Percentiles rank a stretch among this genome's conserved stretches.
These are phyloP conservation scores for Colletotrichum tropicicola DNA, from an alignment of 2,329 filamentous ascomycete species.

Conservation along the genomic window DNA sequence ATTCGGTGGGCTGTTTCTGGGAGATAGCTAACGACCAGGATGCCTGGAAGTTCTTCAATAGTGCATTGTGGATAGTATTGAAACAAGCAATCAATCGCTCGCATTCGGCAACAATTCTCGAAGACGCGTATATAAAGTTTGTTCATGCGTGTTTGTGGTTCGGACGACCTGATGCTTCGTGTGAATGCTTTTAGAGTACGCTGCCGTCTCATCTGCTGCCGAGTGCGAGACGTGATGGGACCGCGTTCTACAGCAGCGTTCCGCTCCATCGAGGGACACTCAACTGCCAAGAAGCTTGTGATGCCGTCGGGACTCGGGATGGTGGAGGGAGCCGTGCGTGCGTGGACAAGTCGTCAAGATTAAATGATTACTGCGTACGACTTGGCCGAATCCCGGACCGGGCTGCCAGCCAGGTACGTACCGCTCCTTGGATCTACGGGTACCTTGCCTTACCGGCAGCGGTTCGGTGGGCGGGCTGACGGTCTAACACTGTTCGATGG, in stretches of 20 bases:
- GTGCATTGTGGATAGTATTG: slow-evolving; percentile 10
- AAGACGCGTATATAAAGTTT: not conserved
- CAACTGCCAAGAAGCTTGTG: slow-evolving; percentile 26
- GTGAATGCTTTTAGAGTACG: too few relatives aligned
- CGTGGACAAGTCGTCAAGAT: not conserved
- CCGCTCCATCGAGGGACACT: not conserved
- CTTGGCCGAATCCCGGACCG: slow-evolving; percentile 4
- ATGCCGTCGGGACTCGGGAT: slow-evolving; percentile 3
- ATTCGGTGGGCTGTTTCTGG: slow-evolving; percentile 1
- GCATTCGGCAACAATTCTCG: slow-evolving; percentile 1
- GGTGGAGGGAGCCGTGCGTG: too few relatives aligned
- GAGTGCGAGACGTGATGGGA: too few relatives aligned
- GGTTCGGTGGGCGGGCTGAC: too few relatives aligned
- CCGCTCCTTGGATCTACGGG: not conserved
- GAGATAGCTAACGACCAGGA: not conserved
- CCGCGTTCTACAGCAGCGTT: not conserved
- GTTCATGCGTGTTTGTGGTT: too few relatives aligned
- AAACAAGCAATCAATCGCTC: slow-evolving; percentile 25
- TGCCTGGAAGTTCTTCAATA: not conserved
- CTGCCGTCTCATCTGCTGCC: not conserved
- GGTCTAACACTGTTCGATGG: too few relatives aligned
- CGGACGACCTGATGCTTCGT: too few relatives aligned
- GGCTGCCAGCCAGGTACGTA: not conserved
- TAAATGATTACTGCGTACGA: not conserved
- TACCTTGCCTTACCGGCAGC: not conserved